A percentile compares a stretch with the other conserved stretches of the same genome.
Evolutionary conservation across 108 stramenopile species (phyloP).

Genomic region (Seminavis robusta): DNA sequence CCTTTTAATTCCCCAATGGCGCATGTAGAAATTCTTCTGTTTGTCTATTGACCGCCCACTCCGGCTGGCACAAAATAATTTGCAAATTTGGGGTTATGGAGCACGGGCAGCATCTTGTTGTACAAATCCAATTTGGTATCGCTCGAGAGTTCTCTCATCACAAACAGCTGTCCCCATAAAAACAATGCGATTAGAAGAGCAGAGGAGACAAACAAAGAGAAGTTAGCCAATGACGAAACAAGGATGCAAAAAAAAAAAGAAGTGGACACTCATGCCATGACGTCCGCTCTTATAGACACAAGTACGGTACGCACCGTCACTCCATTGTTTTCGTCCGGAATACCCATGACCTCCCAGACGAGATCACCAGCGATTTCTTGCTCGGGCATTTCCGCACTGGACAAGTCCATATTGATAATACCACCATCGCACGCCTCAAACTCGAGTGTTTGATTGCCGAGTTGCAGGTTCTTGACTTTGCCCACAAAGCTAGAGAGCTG

Average conservation of each 20-base stretch:
- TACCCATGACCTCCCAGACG: slow-evolving; percentile 38
- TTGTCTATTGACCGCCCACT: not conserved
- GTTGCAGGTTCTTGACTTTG: slow-evolving; percentile 14
- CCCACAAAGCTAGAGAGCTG: slow-evolving; percentile 44
- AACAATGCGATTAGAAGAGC: not conserved
- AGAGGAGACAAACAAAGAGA: not conserved
- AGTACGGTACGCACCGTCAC: too few relatives aligned
- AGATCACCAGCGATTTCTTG: slow-evolving; percentile 14
- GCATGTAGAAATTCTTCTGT: too few relatives aligned
- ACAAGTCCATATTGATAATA: slow-evolving; percentile 8
- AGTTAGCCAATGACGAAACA: not conserved
- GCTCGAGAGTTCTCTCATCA: slow-evolving; percentile 33
- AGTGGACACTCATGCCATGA: not conserved
- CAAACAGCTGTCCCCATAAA: slow-evolving; percentile 31
- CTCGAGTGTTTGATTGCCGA: slow-evolving; percentile 1
- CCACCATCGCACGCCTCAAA: slow-evolving; percentile 39
- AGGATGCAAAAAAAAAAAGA: slow-evolving; percentile 3
- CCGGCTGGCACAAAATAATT: slow-evolving; percentile 29
- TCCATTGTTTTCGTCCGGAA: too few relatives aligned
- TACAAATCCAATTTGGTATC: slow-evolving; percentile 52
- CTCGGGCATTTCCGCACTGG: not conserved
- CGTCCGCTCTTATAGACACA: not conserved
- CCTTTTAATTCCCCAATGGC: too few relatives aligned
- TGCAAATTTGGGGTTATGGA: slow-evolving; percentile 37
- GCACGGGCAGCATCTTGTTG: slow-evolving; percentile 48